Evolutionary conservation across 768 basidiomycete species (phyloP).

Genomic region (Trametes villosa): DNA sequence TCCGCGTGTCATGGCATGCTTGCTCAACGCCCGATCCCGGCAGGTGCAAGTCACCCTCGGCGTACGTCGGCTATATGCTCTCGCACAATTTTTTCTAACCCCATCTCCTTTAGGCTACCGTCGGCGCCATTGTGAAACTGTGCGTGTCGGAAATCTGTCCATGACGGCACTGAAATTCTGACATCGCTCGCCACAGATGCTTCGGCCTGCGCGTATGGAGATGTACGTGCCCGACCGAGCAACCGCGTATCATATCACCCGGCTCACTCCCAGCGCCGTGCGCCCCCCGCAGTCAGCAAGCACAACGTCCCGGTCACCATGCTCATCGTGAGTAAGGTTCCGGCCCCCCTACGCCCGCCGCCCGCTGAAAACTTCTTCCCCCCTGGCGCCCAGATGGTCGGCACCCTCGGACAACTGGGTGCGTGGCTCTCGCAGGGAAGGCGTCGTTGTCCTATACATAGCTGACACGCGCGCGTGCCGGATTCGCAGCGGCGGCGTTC

Average conservation of each 20-base stretch:
- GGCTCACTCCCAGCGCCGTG: constrained; percentile 9
- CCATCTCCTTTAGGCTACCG: constrained; percentile 46
- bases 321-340: constrained; percentile 44
- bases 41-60: constrained; percentile 35
- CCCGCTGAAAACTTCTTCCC: not conserved
- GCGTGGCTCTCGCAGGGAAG: not conserved
- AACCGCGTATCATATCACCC: not conserved
- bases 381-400: constrained; percentile 40
- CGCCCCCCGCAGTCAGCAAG: constrained; percentile 51
- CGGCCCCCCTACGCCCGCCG: not conserved
- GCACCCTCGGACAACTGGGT: constrained; percentile 58
- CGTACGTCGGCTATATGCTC: constrained; percentile 17
- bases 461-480: not conserved
- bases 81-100: not conserved
- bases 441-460: not conserved
- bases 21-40: not conserved
- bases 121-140: constrained; percentile 59
- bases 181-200: constrained; percentile 40
- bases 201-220: constrained; percentile 67
- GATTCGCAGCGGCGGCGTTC: constrained; percentile 10
- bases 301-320: constrained; percentile 52
- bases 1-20: not conserved
- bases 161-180: no score
- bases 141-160: no score
- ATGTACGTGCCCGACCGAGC: constrained; percentile 42